Conservation (phyloP, 2,329 filamentous ascomycete species). For the Helotiales sp. region DNA sequence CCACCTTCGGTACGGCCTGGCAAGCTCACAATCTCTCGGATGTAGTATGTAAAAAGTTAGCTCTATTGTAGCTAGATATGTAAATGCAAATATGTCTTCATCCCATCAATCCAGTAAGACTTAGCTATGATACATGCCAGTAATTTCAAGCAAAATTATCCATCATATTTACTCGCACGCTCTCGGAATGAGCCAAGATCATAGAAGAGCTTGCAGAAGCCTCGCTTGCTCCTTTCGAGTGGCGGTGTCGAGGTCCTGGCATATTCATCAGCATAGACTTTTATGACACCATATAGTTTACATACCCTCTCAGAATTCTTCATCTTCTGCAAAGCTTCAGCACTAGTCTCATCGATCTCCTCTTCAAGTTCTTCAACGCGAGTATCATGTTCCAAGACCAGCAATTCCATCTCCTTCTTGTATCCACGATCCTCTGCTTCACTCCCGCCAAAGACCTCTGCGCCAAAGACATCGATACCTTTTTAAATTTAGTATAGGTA, state of each 20-base stretch:
- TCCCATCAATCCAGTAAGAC: not conserved
- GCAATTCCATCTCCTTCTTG: slow-evolving; percentile 23
- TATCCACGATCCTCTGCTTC: slow-evolving; percentile 13
- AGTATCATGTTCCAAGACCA: slow-evolving; percentile 22
- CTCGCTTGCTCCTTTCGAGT: slow-evolving; percentile 1
- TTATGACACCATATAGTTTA: not conserved
- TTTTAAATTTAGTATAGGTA: not conserved
- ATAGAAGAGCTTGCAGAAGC: slow-evolving; percentile 1
- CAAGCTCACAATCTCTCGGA: not conserved
- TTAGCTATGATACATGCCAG: not conserved
- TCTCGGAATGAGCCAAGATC: not conserved
- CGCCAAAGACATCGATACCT: slow-evolving; percentile 19
- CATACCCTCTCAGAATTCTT: slow-evolving; percentile 32
- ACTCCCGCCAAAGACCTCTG: slow-evolving; percentile 14
- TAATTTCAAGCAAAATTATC: not conserved
- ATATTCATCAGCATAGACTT: not conserved
- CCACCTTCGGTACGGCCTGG: too few species aligned
- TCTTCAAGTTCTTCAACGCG: slow-evolving; percentile 21
- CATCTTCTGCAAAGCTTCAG: slow-evolving; percentile 23
- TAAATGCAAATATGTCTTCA: not conserved
- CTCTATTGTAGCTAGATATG: not conserved
- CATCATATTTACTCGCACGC: not conserved
- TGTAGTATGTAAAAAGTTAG: not conserved
- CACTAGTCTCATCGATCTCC: slow-evolving; percentile 24
- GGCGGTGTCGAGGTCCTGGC: slow-evolving; percentile 1